A percentile compares a stretch with the other conserved stretches of the same genome.
Conservation (phyloP, 148 eudicot genomes). For the Rheum nobile region DNA sequence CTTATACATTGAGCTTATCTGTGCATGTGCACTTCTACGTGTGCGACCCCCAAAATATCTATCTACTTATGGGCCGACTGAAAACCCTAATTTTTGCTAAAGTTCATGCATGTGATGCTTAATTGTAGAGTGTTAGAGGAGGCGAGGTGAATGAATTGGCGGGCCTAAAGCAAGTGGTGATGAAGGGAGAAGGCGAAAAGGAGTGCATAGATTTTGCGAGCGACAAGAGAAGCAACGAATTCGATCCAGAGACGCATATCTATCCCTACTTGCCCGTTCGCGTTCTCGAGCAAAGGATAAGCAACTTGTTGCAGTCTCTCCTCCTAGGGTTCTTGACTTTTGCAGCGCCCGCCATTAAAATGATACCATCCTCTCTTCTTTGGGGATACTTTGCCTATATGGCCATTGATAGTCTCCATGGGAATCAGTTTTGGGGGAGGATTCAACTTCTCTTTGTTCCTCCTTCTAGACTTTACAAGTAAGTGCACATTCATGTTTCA, state of each 20-base stretch:
- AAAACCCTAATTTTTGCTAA: no score
- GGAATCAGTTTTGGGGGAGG: constrained; percentile 84
- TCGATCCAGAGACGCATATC: constrained; percentile 47
- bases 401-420: constrained; percentile 82
- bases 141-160: constrained; percentile 31
- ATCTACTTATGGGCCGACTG: no score
- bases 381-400: constrained; percentile 92
- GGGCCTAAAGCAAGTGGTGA: constrained; percentile 43
- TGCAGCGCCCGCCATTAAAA: constrained; percentile 49
- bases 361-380: constrained; percentile 66
- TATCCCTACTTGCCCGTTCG: constrained; percentile 69
- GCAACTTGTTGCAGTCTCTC: constrained; percentile 61
- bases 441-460: constrained; percentile 54
- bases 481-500: constrained; percentile 10
- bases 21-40: no score
- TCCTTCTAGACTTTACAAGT: constrained; percentile 56
- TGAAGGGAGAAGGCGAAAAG: constrained; percentile 29
- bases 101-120: not conserved
- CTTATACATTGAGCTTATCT: no score
- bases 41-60: no score
- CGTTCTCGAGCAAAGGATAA: constrained; percentile 74
- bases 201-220: constrained; percentile 8
- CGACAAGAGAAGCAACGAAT: not conserved
- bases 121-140: constrained; percentile 9
- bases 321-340: constrained; percentile 37